Evolutionary conservation across 2,329 filamentous ascomycete species (phyloP), one percentile per base, ranked within the genome.

Genomic region (Pyrenophora teres): DNA sequence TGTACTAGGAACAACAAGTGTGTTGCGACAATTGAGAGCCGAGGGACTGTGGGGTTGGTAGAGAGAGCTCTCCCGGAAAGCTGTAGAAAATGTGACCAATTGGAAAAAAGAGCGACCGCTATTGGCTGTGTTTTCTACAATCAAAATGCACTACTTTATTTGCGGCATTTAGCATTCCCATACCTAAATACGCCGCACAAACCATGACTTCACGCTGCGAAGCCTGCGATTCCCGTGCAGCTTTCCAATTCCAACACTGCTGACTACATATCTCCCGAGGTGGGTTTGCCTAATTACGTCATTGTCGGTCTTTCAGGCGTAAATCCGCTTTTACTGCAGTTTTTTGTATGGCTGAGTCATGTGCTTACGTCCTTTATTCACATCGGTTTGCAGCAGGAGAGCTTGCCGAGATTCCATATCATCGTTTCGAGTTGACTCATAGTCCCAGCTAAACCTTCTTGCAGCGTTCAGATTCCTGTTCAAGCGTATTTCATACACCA

Each of bases 381-480:
- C 46, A 52, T 52, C 60, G 35, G 47, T 56, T 60, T 59, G 46
- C 52, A 55, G 58, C 27, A 45, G 40, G 50, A 50, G 51, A 51
- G 57, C 57, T 62, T 60, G 58, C 57, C 52, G 46, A 51, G 40
- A 33, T 51, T 50, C 54, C 56, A 63, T 60, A 60, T 64, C 57
- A 56, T 54, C 46, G 42, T 36, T 40, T 32, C 13, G 27, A 6
- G 48, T 50, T 60, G 60, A 59, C 57, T 63, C 52, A 62, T 46
- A 37, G 33, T 12, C 27, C 15, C 43, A 21, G 10, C 10, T 21
- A 46, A 23, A 39, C 33, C 25, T n/a, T 39, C 30, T 21, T 18
- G 15, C 30, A 33, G 6, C 32, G 9, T 25, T 3, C 39, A 4
- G 27, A 43, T 30, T 25, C 21, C 3, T 12, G 12, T 16, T n/a